These are phyloP conservation scores for Colletotrichum cereale DNA, from an alignment of 2,329 filamentous ascomycete genomes.

Conservation along the genomic window DNA sequence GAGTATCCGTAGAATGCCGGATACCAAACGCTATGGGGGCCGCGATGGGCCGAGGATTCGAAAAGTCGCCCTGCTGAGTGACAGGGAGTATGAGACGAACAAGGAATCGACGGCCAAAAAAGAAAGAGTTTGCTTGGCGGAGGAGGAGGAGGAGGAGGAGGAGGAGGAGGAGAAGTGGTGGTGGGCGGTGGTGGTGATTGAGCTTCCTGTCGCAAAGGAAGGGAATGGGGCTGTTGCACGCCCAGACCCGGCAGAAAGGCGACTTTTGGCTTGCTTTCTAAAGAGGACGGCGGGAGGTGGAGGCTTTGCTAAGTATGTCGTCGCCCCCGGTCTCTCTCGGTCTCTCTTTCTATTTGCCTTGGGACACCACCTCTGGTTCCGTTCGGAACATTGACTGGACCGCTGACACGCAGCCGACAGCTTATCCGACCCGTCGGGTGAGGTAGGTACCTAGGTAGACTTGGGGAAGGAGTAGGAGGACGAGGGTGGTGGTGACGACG, in stretches of 20 bases:
- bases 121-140: constrained; percentile 1
- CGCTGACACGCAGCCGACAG: constrained; percentile 6
- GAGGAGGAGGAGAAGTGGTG: not conserved
- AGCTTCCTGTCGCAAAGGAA: constrained; percentile 16
- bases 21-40: constrained; percentile 12
- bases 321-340: not conserved
- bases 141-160: not conserved
- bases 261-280: constrained; percentile 36
- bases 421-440: constrained; percentile 8
- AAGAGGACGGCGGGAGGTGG: constrained; percentile 34
- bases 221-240: constrained; percentile 10
- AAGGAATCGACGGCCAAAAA: not conserved
- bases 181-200: not conserved
- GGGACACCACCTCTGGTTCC: constrained; percentile 9
- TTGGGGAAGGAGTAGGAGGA: not conserved
- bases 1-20: not conserved
- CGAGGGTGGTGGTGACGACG: not conserved
- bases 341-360: not conserved
- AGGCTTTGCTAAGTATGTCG: constrained; percentile 22
- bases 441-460: not conserved
- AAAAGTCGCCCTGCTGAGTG: not conserved
- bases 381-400: constrained; percentile 25
- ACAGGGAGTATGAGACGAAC: not conserved
- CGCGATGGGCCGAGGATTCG: constrained; percentile 25
- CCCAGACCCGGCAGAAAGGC: constrained; percentile 14